Evolutionary conservation across 2,329 filamentous ascomycete species (phyloP).

Genomic region (Ophiocordyceps camponoti-saundersi): DNA sequence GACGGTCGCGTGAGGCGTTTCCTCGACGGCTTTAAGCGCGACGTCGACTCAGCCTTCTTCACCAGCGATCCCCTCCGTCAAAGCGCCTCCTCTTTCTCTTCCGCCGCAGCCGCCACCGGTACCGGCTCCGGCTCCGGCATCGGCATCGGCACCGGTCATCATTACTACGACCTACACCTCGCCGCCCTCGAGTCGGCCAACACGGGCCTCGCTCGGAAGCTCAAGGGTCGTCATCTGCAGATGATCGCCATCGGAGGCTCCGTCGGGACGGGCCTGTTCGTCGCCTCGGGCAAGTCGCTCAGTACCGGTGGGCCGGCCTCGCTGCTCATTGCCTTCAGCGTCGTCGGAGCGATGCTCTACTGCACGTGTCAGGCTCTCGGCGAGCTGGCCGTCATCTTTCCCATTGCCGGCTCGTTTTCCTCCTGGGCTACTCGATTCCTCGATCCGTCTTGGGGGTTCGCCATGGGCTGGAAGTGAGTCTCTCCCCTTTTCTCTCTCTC

Average conservation of each 20-base stretch:
- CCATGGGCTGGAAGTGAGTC: constrained; percentile 81
- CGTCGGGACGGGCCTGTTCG: constrained; percentile 80
- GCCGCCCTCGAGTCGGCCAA: constrained; percentile 59
- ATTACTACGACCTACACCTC: constrained; percentile 37
- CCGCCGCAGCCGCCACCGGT: constrained; percentile 9
- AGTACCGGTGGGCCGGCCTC: constrained; percentile 61
- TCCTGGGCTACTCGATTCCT: constrained; percentile 84
- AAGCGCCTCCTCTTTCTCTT: background rate
- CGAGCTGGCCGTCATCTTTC: constrained; percentile 80
- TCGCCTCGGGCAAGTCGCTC: constrained; percentile 61
- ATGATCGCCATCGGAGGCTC: constrained; percentile 96
- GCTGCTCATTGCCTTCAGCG: constrained; percentile 56
- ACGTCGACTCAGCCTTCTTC: constrained; percentile 32
- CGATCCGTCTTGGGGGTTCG: constrained; percentile 87
- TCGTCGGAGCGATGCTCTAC: constrained; percentile 78
- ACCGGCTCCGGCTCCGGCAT: background rate
- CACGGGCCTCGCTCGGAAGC: constrained; percentile 55
- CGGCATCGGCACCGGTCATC: constrained; percentile 17
- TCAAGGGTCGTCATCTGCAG: constrained; percentile 77
- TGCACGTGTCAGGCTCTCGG: constrained; percentile 84
- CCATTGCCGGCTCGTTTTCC: constrained; percentile 81
- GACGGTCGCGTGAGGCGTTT: constrained; percentile 23
- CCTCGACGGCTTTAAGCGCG: constrained; percentile 46
- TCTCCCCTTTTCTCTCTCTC: background rate
- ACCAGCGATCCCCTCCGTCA: constrained; percentile 23